Base-by-base conservation (phyloP, 306 rosid genomes). In the Quercus dentata region DNA sequence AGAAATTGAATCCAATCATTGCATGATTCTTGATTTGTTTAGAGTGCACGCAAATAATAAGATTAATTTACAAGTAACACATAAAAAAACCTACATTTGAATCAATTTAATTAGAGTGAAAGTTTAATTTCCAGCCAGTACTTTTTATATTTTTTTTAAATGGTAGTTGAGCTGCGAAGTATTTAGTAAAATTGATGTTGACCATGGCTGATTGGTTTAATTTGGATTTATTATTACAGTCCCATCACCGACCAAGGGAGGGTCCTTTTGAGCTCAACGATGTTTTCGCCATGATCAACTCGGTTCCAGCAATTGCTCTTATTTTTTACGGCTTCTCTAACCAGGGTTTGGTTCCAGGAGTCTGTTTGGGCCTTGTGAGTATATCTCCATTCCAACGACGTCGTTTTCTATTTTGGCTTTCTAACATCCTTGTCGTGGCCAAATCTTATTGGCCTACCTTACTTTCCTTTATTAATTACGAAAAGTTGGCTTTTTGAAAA, bases 211-310 rank as follows among this genome's bases (percentile, higher is more conserved):
- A 11, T 70, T 77, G 71, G 59, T 20, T 57, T 80, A 21, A 2
- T 3, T 31, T 33, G 71, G 71, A 12, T 8, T 27, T 25, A 31
- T 3, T 76, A 67, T 81, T 83, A 67, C 98, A 96, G 99, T 96
- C 99, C 31, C 99, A 96, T 81, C 99, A 96, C 82, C 74, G 85
- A 79, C 89, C 97, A 33, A 96, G 98, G 86, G 97, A 93, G 82
- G 99, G 99, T 5, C 92, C 97, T 1, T 96, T 96, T 73, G 99
- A 96, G 74, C 85, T 93, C 19, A 96, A 96, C 91, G 99, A 96
- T 78, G 94, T 96, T 14, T 96, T 96, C 78, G 99, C 99, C 56
- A 89, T 96, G 35, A 85, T 52, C 27, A 96, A 96, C 62, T 98
- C 99, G 3, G 91, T 86, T 17, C 99, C 99, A 13, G 99, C 99